A percentile compares a stretch with the other conserved stretches of the same genome.
These are phyloP conservation scores for Jaltomata sinuosa DNA, from an alignment of 257 asterid genomes.

Conservation along the genomic window DNA sequence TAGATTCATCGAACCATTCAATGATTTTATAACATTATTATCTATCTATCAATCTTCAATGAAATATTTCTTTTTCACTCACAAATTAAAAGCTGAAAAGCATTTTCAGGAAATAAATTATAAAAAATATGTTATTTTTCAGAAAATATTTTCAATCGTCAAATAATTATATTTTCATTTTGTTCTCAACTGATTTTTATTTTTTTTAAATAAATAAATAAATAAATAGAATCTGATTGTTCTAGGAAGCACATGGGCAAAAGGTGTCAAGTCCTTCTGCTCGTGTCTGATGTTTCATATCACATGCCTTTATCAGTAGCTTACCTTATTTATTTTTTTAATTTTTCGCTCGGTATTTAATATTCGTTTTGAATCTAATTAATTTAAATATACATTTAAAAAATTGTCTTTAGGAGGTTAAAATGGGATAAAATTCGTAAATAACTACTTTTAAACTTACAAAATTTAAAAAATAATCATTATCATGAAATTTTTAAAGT, in stretches of 20 bases:
- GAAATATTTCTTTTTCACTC: neutral
- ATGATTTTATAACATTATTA: neutral
- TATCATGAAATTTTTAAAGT: neutral
- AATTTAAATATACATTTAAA: neutral
- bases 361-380: neutral
- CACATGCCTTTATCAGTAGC: neutral
- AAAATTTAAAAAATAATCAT: neutral
- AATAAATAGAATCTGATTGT: neutral
- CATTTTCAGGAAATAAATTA: neutral
- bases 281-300: conserved; percentile 1
- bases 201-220: no score
- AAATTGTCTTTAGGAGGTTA: no score
- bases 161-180: neutral
- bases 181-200: neutral
- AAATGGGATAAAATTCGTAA: neutral
- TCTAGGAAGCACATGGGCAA: conserved; percentile 10
- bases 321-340: neutral
- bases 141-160: neutral
- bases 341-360: neutral
- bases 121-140: neutral
- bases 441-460: neutral
- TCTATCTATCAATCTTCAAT: neutral
- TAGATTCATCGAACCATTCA: neutral
- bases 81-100: neutral
- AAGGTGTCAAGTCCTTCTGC: neutral